Percentiles rank a stretch among this genome's conserved stretches.
Evolutionary conservation across 2,329 filamentous ascomycete genomes (phyloP).

Genomic region (Rhynchosporium graminicola): DNA sequence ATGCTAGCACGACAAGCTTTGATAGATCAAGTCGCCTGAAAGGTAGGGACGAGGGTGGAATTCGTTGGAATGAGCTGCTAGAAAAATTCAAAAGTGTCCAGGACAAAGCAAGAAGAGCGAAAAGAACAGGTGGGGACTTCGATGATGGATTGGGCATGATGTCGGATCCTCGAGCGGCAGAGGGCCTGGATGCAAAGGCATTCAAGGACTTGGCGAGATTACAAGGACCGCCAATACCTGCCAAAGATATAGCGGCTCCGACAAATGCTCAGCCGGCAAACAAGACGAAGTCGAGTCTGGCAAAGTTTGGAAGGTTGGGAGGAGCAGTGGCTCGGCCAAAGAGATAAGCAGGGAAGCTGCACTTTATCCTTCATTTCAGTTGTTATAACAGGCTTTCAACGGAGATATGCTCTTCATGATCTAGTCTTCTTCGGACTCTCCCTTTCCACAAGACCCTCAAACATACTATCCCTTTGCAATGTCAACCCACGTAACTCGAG

Average conservation of each 20-base stretch:
- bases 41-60: slow-evolving; percentile 77
- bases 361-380: slow-evolving; percentile 10
- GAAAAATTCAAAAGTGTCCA: slow-evolving; percentile 94
- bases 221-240: slow-evolving; percentile 46
- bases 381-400: slow-evolving; percentile 13
- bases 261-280: slow-evolving; percentile 45
- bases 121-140: slow-evolving; percentile 52
- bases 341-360: slow-evolving; percentile 44
- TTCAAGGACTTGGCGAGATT: slow-evolving; percentile 41
- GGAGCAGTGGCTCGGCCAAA: slow-evolving; percentile 61
- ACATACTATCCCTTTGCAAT: slow-evolving; percentile 67
- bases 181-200: slow-evolving; percentile 39
- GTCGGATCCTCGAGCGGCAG: slow-evolving; percentile 46
- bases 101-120: slow-evolving; percentile 75
- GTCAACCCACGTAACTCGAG: slow-evolving; percentile 62
- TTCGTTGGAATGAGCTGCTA: slow-evolving; percentile 88
- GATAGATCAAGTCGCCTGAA: slow-evolving; percentile 77
- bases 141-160: slow-evolving; percentile 51
- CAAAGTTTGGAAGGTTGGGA: slow-evolving; percentile 69
- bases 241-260: slow-evolving; percentile 51
- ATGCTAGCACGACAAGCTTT: slow-evolving; percentile 57
- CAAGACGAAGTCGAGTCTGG: slow-evolving; percentile 64
- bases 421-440: slow-evolving; percentile 53
- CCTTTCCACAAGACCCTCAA: slow-evolving; percentile 69
- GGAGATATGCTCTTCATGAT: slow-evolving; percentile 28